phyloP scores from a whole-genome alignment of 306 rosid genomes.

The Biancaea sappan region DNA sequence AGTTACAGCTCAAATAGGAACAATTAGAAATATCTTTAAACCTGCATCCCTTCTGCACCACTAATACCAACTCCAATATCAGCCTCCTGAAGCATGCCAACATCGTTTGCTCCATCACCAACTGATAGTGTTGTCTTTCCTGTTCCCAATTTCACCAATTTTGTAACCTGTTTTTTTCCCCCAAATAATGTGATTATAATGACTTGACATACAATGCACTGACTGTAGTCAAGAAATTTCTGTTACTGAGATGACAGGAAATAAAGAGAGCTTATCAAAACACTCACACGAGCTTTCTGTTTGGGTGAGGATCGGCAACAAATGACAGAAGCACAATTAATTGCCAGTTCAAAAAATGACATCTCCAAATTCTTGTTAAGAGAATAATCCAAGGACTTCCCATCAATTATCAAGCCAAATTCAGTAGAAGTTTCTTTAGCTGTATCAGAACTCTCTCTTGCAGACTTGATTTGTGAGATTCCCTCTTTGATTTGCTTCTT shows the following conservation, averaged over 20 bases:
- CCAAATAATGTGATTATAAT: constrained; percentile 29
- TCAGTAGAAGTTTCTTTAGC: constrained; percentile 35
- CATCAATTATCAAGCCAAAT: constrained; percentile 82
- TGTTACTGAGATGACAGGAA: constrained; percentile 9
- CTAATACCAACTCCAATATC: constrained; percentile 95
- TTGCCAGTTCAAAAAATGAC: constrained; percentile 73
- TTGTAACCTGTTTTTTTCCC: constrained; percentile 64
- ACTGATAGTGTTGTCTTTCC: constrained; percentile 71
- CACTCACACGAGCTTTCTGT: constrained; percentile 87
- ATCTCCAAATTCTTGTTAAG: constrained; percentile 53
- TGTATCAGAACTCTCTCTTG: constrained; percentile 40
- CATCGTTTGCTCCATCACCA: constrained; percentile 98
- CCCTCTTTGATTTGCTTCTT: constrained; percentile 68
- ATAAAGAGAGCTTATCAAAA: constrained; percentile 13
- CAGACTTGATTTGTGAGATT: constrained; percentile 49
- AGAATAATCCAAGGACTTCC: constrained; percentile 81
- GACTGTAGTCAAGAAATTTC: background rate
- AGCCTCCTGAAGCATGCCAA: constrained; percentile 95
- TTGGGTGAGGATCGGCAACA: constrained; percentile 93
- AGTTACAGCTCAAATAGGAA: background rate
- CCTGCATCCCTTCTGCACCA: constrained; percentile 98
- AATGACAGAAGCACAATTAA: constrained; percentile 74
- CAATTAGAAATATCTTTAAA: constrained; percentile 32
- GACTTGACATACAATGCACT: constrained; percentile 1
- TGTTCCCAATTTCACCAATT: constrained; percentile 70